Percentiles rank a stretch among this genome's conserved stretches.
phyloP scores from a whole-genome alignment of 2,329 filamentous ascomycete species.

The Penicillium sp. region DNA sequence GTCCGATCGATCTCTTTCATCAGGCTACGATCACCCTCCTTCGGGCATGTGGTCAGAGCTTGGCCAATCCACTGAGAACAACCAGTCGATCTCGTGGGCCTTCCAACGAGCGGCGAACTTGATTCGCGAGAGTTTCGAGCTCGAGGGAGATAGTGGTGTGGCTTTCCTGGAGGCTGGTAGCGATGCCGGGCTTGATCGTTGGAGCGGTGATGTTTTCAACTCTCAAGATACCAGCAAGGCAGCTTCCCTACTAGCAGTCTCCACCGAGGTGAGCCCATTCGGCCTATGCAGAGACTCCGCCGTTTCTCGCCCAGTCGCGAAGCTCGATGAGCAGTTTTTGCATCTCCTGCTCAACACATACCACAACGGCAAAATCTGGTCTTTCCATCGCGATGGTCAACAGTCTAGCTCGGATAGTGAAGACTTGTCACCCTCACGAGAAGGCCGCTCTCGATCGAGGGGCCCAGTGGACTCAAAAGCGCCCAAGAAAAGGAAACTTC shows the following conservation, averaged over 20 bases:
- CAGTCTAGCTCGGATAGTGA: constrained; percentile 49
- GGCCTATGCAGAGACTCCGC: constrained; percentile 29
- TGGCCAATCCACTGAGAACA: neutral
- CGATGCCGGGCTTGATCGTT: constrained; percentile 26
- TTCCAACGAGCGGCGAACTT: constrained; percentile 51
- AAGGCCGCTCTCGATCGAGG: constrained; percentile 7
- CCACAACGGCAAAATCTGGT: constrained; percentile 49
- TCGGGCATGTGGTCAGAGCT: neutral
- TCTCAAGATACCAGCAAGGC: constrained; percentile 25
- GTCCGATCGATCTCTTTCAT: neutral
- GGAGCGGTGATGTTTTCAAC: constrained; percentile 30
- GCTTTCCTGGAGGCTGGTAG: constrained; percentile 35
- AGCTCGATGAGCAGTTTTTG: constrained; percentile 33
- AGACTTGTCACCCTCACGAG: constrained; percentile 23
- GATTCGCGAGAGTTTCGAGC: constrained; percentile 47
- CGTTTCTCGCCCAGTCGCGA: constrained; percentile 27
- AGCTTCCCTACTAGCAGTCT: constrained; percentile 34
- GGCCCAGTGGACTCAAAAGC: constrained; percentile 5
- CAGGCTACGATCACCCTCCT: neutral
- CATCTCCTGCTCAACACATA: constrained; percentile 41
- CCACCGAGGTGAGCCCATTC: constrained; percentile 37
- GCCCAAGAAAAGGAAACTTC: constrained; percentile 9
- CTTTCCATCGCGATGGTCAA: constrained; percentile 45
- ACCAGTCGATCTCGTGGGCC: constrained; percentile 35
- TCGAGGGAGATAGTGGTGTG: constrained; percentile 48